These are phyloP conservation scores for Ophiostoma australiae DNA, from an alignment of 2,329 filamentous ascomycete species.

Conservation along the genomic window DNA sequence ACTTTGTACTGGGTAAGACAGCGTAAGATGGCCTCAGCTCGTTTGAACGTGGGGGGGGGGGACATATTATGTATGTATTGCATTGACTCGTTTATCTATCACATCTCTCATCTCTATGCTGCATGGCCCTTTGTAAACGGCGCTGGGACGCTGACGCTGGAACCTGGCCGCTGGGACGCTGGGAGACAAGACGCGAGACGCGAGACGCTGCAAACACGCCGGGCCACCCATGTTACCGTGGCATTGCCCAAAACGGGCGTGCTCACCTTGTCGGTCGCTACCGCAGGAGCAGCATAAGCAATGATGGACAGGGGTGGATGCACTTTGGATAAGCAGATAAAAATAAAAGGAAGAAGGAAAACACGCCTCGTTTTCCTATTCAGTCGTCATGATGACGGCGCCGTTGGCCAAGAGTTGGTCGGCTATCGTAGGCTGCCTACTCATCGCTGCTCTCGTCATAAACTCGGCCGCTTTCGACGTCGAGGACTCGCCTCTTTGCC, in stretches of 20 bases:
- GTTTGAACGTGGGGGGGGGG: constrained; percentile 1
- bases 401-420: background rate
- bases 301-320: background rate
- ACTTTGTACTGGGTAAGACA: too few species aligned
- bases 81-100: background rate
- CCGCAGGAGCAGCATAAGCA: background rate
- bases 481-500: background rate
- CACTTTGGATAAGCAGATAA: background rate
- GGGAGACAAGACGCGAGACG: background rate
- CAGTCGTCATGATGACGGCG: constrained; percentile 2
- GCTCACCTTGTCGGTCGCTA: constrained; percentile 9
- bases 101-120: background rate
- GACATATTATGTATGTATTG: background rate
- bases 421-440: background rate
- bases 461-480: background rate
- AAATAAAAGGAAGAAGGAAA: background rate
- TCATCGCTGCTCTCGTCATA: constrained; percentile 5
- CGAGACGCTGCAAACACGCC: background rate
- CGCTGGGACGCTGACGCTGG: background rate
- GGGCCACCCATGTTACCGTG: background rate
- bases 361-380: background rate
- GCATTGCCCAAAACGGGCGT: constrained; percentile 5
- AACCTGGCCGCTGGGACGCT: background rate
- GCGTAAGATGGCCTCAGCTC: background rate
- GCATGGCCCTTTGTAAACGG: background rate